phyloP scores from a whole-genome alignment of 306 rosid species.

The Quercus engelmannii region DNA sequence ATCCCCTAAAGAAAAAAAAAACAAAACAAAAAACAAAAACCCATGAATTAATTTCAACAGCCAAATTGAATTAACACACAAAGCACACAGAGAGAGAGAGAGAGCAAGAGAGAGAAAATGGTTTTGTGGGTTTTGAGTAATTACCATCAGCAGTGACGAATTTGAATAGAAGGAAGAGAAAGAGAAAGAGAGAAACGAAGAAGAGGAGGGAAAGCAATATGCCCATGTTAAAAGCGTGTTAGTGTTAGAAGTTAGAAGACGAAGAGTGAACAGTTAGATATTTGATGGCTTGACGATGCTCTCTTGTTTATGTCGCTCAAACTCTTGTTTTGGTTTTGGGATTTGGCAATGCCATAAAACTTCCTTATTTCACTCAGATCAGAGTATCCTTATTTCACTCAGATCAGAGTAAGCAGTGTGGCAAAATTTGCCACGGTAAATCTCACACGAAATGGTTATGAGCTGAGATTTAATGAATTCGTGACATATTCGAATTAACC shows the following conservation, averaged over 20 bases:
- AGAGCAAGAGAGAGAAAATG: background rate
- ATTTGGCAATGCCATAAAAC: too few species aligned
- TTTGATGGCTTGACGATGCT: too few species aligned
- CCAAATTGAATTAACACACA: background rate
- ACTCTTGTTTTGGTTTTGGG: too few species aligned
- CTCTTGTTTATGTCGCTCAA: too few species aligned
- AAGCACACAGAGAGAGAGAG: background rate
- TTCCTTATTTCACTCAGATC: too few species aligned
- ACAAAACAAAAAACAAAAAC: background rate
- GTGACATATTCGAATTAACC: fast-evolving
- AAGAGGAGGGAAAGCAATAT: slow-evolving; percentile 16
- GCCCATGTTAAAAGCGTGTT: background rate
- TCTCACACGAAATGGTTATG: too few species aligned
- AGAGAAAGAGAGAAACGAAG: slow-evolving; percentile 22
- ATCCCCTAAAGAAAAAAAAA: slow-evolving; percentile 42
- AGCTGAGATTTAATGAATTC: too few species aligned
- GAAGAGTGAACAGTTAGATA: too few species aligned
- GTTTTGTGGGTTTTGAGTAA: background rate
- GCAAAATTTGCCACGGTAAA: too few species aligned
- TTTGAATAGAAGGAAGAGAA: slow-evolving; percentile 36
- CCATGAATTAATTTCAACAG: background rate
- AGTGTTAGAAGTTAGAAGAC: too few species aligned
- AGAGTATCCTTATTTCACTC: too few species aligned
- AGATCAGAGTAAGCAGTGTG: too few species aligned
- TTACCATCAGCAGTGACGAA: slow-evolving; percentile 71